These are phyloP conservation scores for Mayamaea pseudoterrestris DNA, from an alignment of 108 stramenopile species.

Conservation along the genomic window DNA sequence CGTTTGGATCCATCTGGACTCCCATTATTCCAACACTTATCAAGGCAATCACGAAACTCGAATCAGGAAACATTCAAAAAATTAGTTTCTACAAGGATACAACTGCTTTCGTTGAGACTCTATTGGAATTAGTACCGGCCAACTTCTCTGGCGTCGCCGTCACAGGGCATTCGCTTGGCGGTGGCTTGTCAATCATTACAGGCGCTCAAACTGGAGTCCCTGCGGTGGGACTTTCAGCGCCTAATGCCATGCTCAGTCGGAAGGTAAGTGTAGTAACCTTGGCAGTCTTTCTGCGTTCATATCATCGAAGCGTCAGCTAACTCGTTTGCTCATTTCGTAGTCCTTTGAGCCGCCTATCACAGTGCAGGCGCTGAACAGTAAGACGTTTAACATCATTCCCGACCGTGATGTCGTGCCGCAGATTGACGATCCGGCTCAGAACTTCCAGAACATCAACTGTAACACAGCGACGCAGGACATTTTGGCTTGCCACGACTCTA, in stretches of 20 bases:
- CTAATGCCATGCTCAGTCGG: conserved; percentile 48
- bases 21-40: conserved; percentile 48
- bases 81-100: conserved; percentile 37
- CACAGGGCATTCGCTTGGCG: conserved; percentile 35
- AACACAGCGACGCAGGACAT: conserved; percentile 26
- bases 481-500: conserved; percentile 38
- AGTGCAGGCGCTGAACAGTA: conserved; percentile 31
- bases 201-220: conserved; percentile 58
- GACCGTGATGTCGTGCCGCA: conserved; percentile 55
- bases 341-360: conserved; percentile 51
- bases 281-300: too few species aligned
- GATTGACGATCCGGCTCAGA: conserved; percentile 42
- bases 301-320: too few species aligned
- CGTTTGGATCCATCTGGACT: conserved; percentile 47
- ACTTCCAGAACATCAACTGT: conserved; percentile 58
- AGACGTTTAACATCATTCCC: conserved; percentile 76
- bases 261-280: too few species aligned
- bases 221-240: conserved; percentile 61
- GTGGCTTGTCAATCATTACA: conserved; percentile 71
- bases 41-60: conserved; percentile 12
- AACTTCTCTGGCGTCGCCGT: conserved; percentile 4
- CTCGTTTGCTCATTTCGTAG: too few species aligned
- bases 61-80: conserved; percentile 20
- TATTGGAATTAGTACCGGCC: conserved; percentile 3
- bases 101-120: conserved; percentile 15